phyloP scores from a whole-genome alignment of 2,329 filamentous ascomycete species.

The Madurella fahalii region DNA sequence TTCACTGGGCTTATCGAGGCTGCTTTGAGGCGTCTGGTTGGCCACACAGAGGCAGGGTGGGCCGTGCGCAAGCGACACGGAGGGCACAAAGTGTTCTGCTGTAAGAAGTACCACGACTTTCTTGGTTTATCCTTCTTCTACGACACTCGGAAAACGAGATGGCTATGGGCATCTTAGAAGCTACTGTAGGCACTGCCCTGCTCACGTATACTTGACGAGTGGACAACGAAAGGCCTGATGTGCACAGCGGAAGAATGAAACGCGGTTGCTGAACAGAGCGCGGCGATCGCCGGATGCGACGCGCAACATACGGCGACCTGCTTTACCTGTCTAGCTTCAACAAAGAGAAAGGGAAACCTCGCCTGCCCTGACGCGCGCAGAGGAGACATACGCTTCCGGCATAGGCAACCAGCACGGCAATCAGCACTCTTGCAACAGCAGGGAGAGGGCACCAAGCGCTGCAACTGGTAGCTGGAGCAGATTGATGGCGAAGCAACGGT shows the following conservation, averaged over 20 bases:
- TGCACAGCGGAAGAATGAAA: neutral
- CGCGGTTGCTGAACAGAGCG: neutral
- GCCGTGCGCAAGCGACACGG: conserved; percentile 24
- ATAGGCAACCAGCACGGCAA: too few species aligned
- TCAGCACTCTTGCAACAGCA: too few species aligned
- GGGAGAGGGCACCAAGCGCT: too few species aligned
- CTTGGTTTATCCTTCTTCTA: conserved; percentile 4
- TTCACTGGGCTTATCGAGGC: conserved; percentile 29
- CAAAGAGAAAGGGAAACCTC: conserved; percentile 5
- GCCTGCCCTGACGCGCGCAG: neutral
- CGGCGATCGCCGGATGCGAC: conserved; percentile 10
- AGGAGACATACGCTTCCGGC: neutral
- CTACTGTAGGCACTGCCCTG: neutral
- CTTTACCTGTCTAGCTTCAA: neutral
- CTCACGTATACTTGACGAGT: neutral
- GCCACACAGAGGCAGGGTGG: conserved; percentile 19
- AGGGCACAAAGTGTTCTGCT: conserved; percentile 18
- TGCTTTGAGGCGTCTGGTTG: conserved; percentile 21
- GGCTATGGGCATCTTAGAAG: neutral
- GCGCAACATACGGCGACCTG: conserved; percentile 5
- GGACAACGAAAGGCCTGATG: neutral
- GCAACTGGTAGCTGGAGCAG: neutral
- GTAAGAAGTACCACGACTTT: conserved; percentile 12
- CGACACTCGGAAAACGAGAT: neutral
- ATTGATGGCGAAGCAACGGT: neutral